Evolutionary conservation across 2,329 filamentous ascomycete species (phyloP).

Genomic region (Domatiomyces catenatus): DNA sequence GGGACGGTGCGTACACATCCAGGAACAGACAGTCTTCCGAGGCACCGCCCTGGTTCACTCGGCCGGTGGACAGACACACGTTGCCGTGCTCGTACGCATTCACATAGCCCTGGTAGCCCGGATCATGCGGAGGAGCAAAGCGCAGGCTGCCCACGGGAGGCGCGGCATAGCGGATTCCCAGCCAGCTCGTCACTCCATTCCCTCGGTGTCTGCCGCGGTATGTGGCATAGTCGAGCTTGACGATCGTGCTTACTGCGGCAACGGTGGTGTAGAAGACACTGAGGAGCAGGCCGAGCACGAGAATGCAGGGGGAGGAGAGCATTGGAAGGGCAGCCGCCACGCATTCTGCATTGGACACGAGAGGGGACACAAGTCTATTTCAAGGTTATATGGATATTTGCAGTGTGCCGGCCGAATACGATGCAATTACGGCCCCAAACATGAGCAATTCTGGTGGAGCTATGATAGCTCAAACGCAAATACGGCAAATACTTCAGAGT

Average conservation of each 20-base stretch:
- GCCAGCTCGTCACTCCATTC: conserved; percentile 53
- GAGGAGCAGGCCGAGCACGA: background rate
- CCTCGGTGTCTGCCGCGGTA: conserved; percentile 43
- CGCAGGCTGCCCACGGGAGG: conserved; percentile 50
- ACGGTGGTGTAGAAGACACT: conserved; percentile 6
- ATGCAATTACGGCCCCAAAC: too few species aligned
- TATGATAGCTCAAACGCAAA: too few species aligned
- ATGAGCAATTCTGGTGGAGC: too few species aligned
- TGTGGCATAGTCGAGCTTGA: conserved; percentile 51
- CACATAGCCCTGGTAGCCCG: conserved; percentile 19
- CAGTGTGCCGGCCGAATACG: background rate
- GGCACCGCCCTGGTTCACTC: conserved; percentile 44
- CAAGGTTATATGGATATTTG: background rate
- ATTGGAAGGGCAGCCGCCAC: background rate
- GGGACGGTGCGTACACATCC: conserved; percentile 26
- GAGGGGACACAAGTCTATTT: background rate
- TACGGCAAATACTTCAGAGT: too few species aligned
- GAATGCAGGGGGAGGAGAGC: background rate
- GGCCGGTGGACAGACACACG: conserved; percentile 51
- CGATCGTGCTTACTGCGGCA: conserved; percentile 23
- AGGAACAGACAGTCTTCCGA: conserved; percentile 30
- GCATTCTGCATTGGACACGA: background rate
- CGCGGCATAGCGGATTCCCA: conserved; percentile 60
- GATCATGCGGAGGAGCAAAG: conserved; percentile 53
- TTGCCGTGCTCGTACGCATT: conserved; percentile 23